Percentiles rank a stretch among this genome's conserved stretches.
Conservation (phyloP, 306 rosid species). For the Acacia confusa region DNA sequence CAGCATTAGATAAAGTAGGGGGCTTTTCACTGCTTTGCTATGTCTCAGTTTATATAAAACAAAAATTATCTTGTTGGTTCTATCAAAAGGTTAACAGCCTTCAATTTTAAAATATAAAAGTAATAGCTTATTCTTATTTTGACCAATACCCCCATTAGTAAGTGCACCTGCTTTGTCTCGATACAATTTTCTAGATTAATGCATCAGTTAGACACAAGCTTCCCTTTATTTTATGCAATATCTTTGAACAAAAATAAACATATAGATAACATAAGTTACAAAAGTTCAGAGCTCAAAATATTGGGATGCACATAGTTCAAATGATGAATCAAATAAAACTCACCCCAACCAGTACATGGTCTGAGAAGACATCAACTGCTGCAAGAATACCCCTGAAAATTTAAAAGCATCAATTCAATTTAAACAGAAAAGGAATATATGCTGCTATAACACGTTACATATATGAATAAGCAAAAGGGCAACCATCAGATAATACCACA, state of each 20-base stretch:
- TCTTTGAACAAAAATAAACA: neutral
- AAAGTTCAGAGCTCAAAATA: neutral
- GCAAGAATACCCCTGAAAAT: slow-evolving; percentile 90
- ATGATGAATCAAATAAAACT: slow-evolving; percentile 38
- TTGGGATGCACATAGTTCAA: neutral
- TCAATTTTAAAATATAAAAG: too few relatives aligned
- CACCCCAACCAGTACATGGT: slow-evolving; percentile 85
- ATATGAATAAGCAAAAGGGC: neutral
- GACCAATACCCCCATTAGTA: too few relatives aligned
- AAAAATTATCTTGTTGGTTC: too few relatives aligned
- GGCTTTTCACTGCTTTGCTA: too few relatives aligned
- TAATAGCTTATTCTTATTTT: too few relatives aligned
- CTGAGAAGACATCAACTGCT: slow-evolving; percentile 84
- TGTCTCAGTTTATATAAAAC: too few relatives aligned
- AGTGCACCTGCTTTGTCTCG: neutral
- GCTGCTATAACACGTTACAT: neutral
- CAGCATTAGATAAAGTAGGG: too few relatives aligned
- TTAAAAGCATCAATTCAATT: slow-evolving; percentile 23
- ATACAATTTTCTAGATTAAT: slow-evolving; percentile 18
- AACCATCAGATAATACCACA: slow-evolving; percentile 10
- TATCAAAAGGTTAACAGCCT: too few relatives aligned
- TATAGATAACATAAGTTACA: neutral
- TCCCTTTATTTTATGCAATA: slow-evolving; percentile 8
- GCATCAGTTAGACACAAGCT: slow-evolving; percentile 10
- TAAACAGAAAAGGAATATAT: neutral